phyloP scores from a whole-genome alignment of 768 basidiomycete genomes.

The Mycena metata region DNA sequence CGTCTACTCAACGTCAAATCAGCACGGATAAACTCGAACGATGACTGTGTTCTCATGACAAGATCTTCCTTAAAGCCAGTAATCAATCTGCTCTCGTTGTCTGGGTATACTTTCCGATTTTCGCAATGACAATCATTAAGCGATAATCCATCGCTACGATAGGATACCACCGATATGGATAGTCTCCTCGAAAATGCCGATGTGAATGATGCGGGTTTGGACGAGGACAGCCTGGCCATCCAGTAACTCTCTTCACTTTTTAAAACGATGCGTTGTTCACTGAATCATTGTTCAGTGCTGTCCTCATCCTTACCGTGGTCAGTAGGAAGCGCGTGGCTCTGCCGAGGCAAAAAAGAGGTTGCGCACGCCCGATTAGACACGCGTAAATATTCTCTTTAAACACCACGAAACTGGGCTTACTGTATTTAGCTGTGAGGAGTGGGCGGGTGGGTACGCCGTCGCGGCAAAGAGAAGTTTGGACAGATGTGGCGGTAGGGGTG shows the following conservation, averaged over 20 bases:
- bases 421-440: too few relatives aligned
- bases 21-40: too few relatives aligned
- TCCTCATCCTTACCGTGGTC: constrained; percentile 14
- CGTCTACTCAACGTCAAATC: too few relatives aligned
- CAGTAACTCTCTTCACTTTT: constrained; percentile 13
- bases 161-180: constrained; percentile 17
- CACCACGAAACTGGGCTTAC: too few relatives aligned
- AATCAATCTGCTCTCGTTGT: constrained; percentile 19
- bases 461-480: too few relatives aligned
- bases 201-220: constrained; percentile 16
- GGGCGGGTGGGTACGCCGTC: too few relatives aligned
- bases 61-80: constrained; percentile 13
- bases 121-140: not conserved
- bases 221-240: constrained; percentile 8
- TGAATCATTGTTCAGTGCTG: constrained; percentile 2
- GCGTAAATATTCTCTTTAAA: too few relatives aligned
- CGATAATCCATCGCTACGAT: not conserved
- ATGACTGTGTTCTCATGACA: constrained; percentile 13
- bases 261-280: constrained; percentile 2
- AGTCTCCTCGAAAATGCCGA: constrained; percentile 13
- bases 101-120: constrained; percentile 11
- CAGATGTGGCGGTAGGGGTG: too few relatives aligned
- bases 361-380: too few relatives aligned
- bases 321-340: constrained; percentile 10
- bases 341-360: too few relatives aligned